Percentiles rank a stretch among this genome's conserved stretches.
These are phyloP conservation scores for Penicillium soppii DNA, from an alignment of 495 filamentous ascomycete species.

Conservation along the genomic window DNA sequence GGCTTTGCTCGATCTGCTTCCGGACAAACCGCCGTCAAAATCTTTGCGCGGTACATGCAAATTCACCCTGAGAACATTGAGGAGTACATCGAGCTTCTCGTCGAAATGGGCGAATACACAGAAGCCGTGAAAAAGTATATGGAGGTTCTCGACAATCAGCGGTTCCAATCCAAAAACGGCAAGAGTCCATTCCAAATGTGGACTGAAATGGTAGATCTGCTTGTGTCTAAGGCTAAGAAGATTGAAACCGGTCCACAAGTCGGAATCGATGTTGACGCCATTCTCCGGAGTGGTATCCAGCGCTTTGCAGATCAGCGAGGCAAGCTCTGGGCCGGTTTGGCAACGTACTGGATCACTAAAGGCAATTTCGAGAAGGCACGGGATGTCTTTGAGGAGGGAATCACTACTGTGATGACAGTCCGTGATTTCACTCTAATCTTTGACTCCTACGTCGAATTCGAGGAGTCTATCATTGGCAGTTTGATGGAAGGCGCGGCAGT, in stretches of 20 bases:
- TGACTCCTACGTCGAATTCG: conserved; percentile 94
- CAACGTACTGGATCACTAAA: conserved; percentile 94
- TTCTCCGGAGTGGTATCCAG: conserved; percentile 89
- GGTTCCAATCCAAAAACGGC: conserved; percentile 86
- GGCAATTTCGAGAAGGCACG: conserved; percentile 89
- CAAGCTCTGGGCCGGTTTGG: conserved; percentile 93
- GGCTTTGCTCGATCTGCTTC: conserved; percentile 92
- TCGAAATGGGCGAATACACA: conserved; percentile 80
- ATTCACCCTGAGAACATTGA: conserved; percentile 95
- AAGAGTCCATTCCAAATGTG: conserved; percentile 96
- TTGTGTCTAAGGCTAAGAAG: conserved; percentile 87
- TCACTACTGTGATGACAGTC: conserved; percentile 99
- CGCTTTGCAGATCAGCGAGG: conserved; percentile 93
- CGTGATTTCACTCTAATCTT: conserved; percentile 96
- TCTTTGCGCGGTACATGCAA: conserved; percentile 97
- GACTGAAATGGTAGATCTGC: conserved; percentile 96
- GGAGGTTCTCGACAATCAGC: conserved; percentile 87
- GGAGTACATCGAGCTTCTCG: conserved; percentile 86
- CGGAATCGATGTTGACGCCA: conserved; percentile 88
- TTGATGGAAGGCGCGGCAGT: conserved; percentile 85
- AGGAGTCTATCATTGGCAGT: conserved; percentile 89
- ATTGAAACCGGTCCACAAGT: conserved; percentile 76
- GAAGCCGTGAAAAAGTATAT: conserved; percentile 94
- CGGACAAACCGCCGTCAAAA: conserved; percentile 85
- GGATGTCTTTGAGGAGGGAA: conserved; percentile 94